Evolutionary conservation across 2,329 filamentous ascomycete species (phyloP).

Genomic region (Colletotrichum sp.): DNA sequence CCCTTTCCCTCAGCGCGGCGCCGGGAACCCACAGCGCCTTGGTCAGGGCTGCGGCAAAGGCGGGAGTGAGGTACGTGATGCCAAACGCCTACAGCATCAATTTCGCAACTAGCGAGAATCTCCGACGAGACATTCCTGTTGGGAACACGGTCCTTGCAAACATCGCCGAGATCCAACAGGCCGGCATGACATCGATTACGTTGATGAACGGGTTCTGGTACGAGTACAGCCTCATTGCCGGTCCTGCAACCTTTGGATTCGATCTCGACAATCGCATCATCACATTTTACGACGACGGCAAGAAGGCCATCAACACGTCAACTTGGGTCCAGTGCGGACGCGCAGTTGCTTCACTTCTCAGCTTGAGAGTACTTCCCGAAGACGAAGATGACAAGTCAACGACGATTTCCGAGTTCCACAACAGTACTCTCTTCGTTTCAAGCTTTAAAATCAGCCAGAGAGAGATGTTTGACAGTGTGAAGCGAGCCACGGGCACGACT

Average conservation of each 20-base stretch:
- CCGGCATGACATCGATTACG: constrained; percentile 27
- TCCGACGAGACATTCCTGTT: constrained; percentile 34
- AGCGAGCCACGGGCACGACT: constrained; percentile 60
- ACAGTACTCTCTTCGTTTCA: constrained; percentile 54
- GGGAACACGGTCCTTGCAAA: constrained; percentile 34
- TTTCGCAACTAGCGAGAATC: constrained; percentile 4
- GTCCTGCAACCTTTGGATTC: constrained; percentile 48
- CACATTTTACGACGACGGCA: constrained; percentile 60
- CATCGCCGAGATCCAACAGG: background rate
- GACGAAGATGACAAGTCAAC: background rate
- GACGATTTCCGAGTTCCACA: constrained; percentile 33
- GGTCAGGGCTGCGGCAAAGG: constrained; percentile 52
- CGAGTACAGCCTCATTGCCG: constrained; percentile 49
- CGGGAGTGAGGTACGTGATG: constrained; percentile 55
- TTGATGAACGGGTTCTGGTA: constrained; percentile 57
- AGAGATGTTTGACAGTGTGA: constrained; percentile 68
- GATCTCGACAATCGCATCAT: constrained; percentile 46
- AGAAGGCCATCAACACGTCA: constrained; percentile 57
- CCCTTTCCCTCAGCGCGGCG: constrained; percentile 41
- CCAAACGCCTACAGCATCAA: constrained; percentile 48
- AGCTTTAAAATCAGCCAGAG: constrained; percentile 66
- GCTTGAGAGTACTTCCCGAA: constrained; percentile 28
- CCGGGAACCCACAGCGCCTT: constrained; percentile 48
- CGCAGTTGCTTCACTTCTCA: constrained; percentile 38
- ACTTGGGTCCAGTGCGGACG: constrained; percentile 65